A percentile compares a stretch with the other conserved stretches of the same genome.
These are phyloP conservation scores for Chamaenerion angustifolium DNA, from an alignment of 345 rosid genomes.

Conservation along the genomic window DNA sequence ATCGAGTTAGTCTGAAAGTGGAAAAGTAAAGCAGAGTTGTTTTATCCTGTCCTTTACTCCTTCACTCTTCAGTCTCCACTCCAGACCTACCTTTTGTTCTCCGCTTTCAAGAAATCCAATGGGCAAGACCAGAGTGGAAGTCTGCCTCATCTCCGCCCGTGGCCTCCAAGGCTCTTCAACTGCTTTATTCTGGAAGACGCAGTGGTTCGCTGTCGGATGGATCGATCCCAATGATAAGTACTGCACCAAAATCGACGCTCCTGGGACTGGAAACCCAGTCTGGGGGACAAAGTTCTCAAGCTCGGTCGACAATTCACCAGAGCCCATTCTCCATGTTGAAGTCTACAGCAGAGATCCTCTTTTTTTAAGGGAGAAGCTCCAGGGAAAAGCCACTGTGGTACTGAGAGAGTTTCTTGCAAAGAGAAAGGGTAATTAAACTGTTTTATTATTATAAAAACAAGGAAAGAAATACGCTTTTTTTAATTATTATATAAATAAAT, in stretches of 20 bases:
- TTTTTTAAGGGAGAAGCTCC: constrained; percentile 66
- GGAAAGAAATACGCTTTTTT: too few species aligned
- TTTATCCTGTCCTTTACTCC: too few species aligned
- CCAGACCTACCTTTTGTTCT: background rate
- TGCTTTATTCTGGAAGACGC: constrained; percentile 65
- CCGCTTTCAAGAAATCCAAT: constrained; percentile 19
- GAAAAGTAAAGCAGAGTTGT: background rate
- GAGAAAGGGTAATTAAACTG: constrained; percentile 18
- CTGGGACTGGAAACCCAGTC: constrained; percentile 51
- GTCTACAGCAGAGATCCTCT: constrained; percentile 77
- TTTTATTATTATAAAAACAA: too few species aligned
- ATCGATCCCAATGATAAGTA: constrained; percentile 71
- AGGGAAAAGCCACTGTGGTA: constrained; percentile 56
- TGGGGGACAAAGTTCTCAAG: constrained; percentile 79
- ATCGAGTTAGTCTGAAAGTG: too few species aligned
- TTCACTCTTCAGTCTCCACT: too few species aligned
- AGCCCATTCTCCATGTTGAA: constrained; percentile 43
- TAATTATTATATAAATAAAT: too few species aligned
- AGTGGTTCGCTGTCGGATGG: constrained; percentile 97
- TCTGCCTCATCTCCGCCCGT: constrained; percentile 61
- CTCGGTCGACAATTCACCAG: constrained; percentile 34
- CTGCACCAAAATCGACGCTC: constrained; percentile 62
- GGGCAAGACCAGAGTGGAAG: constrained; percentile 64
- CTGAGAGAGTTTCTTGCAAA: constrained; percentile 56
- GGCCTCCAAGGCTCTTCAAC: constrained; percentile 39